Evolutionary conservation across 164 flowering plant species (phyloP), one percentile per base, ranked within the genome.

Genomic region (Vitis riparia): DNA sequence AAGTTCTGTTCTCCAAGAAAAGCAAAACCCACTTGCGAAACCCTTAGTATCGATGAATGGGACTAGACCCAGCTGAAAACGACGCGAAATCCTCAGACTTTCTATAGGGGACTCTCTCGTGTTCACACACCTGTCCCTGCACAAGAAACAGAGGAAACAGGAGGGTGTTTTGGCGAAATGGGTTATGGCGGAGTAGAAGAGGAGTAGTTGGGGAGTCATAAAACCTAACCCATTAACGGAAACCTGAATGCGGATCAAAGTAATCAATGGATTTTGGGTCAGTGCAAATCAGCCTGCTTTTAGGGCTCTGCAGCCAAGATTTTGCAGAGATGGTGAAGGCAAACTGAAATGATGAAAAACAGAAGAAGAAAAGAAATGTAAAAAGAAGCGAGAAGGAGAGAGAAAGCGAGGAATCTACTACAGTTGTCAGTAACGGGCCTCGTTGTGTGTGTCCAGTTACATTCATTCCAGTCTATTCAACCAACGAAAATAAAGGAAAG

Each of bases 331-430:
- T 12, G 11, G 68, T 1, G 37, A 63, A 30, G 32, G 14, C 68
- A 30, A 71, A 50, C 64, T 66, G 69, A 17, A 65, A 65, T 59
- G 67, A 55, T 48, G 49, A 56, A 32, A 48, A 55, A 23, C 44
- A 9, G 49, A 61, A 9, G 59, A 37, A 16, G 12, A 60, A 13
- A 29, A 17, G 62, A 27, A 29, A 64, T 16, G 17, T 3, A 11
- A 49, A 63, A 17, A 3, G 53, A 37, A 52, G 65, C 52, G 72
- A 68, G 68, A 32, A 70, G 30, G 63, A 17, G 60, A 60, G 47
- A 59, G 52, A 51, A 6, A 57, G 23, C 57, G 74, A 55, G 62
- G 79, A 61, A 73, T 73, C 74, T 72, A 49, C 55, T 64, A 68
- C 72, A 73, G 73, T 62, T 2, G 55, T 56, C 13, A 48, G 16